Percentiles rank a stretch among this genome's conserved stretches.
Evolutionary conservation across 2,329 filamentous ascomycete species (phyloP).

Genomic region (Ophiocordyceps robertsii): DNA sequence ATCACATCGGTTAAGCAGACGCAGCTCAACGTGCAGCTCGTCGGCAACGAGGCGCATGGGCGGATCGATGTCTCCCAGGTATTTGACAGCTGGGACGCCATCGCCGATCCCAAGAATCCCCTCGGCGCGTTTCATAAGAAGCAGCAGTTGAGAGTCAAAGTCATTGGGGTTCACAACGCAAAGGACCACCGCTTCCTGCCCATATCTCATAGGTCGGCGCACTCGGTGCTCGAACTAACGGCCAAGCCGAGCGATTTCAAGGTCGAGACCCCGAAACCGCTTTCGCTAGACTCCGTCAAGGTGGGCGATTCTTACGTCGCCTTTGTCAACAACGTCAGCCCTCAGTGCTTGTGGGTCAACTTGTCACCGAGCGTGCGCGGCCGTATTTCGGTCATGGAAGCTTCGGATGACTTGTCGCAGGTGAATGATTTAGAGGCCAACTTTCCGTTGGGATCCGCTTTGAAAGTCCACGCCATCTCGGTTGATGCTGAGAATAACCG

Average conservation of each 20-base stretch:
- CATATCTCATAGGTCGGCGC: conserved; percentile 71
- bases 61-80: conserved; percentile 84
- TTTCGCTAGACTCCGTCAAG: conserved; percentile 61
- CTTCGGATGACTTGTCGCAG: conserved; percentile 73
- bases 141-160: conserved; percentile 57
- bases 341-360: conserved; percentile 79
- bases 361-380: conserved; percentile 80
- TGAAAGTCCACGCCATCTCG: conserved; percentile 65
- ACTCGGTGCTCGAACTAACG: conserved; percentile 78
- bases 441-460: conserved; percentile 81
- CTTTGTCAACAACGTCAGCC: conserved; percentile 80
- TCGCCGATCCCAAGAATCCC: conserved; percentile 69
- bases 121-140: conserved; percentile 59
- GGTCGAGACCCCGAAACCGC: conserved; percentile 26
- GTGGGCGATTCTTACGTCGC: conserved; percentile 61
- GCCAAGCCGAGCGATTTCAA: conserved; percentile 58
- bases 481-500: conserved; percentile 61
- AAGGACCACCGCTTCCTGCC: conserved; percentile 84
- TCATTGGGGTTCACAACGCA: conserved; percentile 81
- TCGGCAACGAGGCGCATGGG: conserved; percentile 63
- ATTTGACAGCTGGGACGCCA: conserved; percentile 80
- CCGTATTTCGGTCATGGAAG: conserved; percentile 67
- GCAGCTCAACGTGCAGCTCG: conserved; percentile 80
- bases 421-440: conserved; percentile 62
- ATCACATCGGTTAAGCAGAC: conserved; percentile 80